These are phyloP conservation scores for Pichia kudriavzevii DNA, from an alignment of 1,139 yeast genomes.

Conservation along the genomic window DNA sequence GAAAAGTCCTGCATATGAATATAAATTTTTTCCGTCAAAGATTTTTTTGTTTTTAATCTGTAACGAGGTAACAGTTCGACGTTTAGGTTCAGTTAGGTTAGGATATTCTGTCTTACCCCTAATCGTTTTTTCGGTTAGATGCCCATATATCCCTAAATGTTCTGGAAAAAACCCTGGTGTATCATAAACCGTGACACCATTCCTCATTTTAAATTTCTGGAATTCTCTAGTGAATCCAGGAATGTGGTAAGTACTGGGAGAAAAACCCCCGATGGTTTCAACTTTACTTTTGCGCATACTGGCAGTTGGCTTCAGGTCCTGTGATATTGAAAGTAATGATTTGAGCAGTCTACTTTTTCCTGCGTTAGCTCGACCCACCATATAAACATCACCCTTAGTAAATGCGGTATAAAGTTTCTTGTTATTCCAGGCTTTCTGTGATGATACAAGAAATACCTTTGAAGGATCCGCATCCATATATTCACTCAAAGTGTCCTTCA, in stretches of 20 bases:
- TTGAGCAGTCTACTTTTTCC: slow-evolving; percentile 69
- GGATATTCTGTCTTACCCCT: slow-evolving; percentile 35
- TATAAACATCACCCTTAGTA: slow-evolving; percentile 39
- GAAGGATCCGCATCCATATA: slow-evolving; percentile 36
- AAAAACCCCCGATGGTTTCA: slow-evolving; percentile 3
- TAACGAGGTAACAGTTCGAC: slow-evolving; percentile 8
- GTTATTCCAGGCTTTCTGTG: slow-evolving; percentile 47
- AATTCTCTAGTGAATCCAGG: slow-evolving; percentile 53
- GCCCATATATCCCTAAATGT: slow-evolving; percentile 30
- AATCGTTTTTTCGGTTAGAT: slow-evolving; percentile 29
- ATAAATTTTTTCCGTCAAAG: slow-evolving; percentile 21
- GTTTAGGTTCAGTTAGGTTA: slow-evolving; percentile 9
- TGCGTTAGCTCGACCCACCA: slow-evolving; percentile 66
- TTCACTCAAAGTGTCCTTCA: slow-evolving; percentile 35
- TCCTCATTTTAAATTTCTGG: slow-evolving; percentile 30
- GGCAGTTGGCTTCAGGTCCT: no score
- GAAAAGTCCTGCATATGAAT: slow-evolving; percentile 56
- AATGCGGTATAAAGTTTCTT: slow-evolving; percentile 30
- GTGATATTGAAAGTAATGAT: slow-evolving; percentile 27
- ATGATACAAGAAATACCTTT: slow-evolving; percentile 45
- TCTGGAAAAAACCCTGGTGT: slow-evolving; percentile 48
- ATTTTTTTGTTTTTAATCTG: slow-evolving; percentile 15
- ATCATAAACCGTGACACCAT: slow-evolving; percentile 32
- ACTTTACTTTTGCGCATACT: slow-evolving; percentile 17
- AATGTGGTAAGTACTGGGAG: slow-evolving; percentile 37